Evolutionary conservation across 371 early-diverging fungal genomes (phyloP), one percentile per base, ranked within the genome.

Genomic region (Rhizopus delemar): DNA sequence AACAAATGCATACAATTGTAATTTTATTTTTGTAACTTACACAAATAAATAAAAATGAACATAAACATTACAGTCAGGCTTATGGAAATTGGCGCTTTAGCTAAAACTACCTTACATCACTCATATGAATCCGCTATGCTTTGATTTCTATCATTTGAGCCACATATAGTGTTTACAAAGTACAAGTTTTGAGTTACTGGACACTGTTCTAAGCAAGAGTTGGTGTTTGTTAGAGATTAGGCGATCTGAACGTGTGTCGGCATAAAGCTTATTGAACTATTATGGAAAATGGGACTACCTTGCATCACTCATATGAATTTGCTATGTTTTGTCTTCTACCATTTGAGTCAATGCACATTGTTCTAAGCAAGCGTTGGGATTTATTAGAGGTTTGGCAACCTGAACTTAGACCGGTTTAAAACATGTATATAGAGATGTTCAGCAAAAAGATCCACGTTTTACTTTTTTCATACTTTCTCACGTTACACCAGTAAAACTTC

Each of bases 71-170:
- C n/a, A n/a, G n/a, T n/a, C n/a, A n/a, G n/a, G n/a, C n/a, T n/a
- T n/a, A n/a, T n/a, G n/a, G n/a, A n/a, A n/a, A n/a, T n/a, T n/a
- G n/a, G n/a, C n/a, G 45, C 13, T 45, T 45, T 45, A 45, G n/a
- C n/a, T 45, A 45, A n/a, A 45, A 45, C 45, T 45, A 45, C n/a
- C 45, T 45, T 45, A 45, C 45, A 45, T 45, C 45, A 45, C 16
- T 45, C 45, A 45, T 45, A n/a, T 45, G 45, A 45, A 45, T 45
- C 45, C 13, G 45, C 16, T 45, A 45, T 45, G 45, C 45, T 45
- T 45, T 45, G 45, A 7, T 16, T 45, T 45, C 45, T 45, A 45
- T 13, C 45, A 45, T 45, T 45, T 45, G 45, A 45, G 45, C 11
- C 45, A 45, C 36, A 36, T 36, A 36, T 36, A 9, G 36, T 36